A percentile compares a stretch with the other conserved stretches of the same genome.
phyloP scores from a whole-genome alignment of 2,329 filamentous ascomycete genomes.

The Aspergillus sp. region DNA sequence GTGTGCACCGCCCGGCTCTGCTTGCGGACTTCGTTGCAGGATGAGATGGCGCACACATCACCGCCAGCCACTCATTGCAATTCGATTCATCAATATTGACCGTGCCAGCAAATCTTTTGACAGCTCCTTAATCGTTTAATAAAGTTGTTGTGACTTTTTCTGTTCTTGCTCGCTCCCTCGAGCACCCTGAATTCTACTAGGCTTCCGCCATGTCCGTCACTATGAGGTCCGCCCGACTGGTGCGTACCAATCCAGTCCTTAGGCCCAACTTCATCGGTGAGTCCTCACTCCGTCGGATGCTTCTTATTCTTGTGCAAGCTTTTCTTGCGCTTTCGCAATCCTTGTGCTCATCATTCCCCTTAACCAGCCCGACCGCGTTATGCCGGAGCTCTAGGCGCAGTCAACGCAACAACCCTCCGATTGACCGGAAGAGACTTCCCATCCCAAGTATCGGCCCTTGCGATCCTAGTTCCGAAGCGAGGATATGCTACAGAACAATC shows the following conservation, averaged over 20 bases:
- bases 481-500: conserved; percentile 59
- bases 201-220: conserved; percentile 38
- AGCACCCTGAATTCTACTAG: conserved; percentile 27
- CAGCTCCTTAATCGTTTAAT: background rate
- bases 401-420: conserved; percentile 33
- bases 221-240: conserved; percentile 40
- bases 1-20: background rate
- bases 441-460: conserved; percentile 56
- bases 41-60: conserved; percentile 14
- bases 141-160: conserved; percentile 16
- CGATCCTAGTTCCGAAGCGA: conserved; percentile 55
- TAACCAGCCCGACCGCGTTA: conserved; percentile 33
- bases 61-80: conserved; percentile 4
- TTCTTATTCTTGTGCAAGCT: background rate
- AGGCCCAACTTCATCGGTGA: conserved; percentile 32
- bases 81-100: conserved; percentile 2
- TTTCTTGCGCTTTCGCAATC: background rate
- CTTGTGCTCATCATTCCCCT: background rate
- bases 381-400: conserved; percentile 31
- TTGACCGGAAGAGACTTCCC: conserved; percentile 43
- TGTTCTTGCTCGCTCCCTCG: conserved; percentile 23
- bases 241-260: conserved; percentile 35
- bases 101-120: background rate
- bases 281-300: background rate
- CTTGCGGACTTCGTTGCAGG: conserved; percentile 9